Base-by-base conservation (phyloP, 306 rosid species). In the barrel medic (Medicago truncatula) region DNA sequence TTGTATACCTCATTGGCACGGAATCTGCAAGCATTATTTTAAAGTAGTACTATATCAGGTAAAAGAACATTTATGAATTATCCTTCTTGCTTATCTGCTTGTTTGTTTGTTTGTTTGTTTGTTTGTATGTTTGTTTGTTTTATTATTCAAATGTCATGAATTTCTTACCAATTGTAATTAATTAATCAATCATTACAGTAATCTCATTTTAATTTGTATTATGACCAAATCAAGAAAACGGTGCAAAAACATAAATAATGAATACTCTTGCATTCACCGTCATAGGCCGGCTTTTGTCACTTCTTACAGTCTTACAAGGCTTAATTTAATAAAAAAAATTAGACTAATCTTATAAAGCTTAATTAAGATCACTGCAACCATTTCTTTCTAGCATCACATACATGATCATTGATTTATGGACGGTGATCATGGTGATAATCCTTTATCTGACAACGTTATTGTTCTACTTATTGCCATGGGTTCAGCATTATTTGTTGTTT, bases 401-500 rank as follows among this genome's bases (percentile, higher is more conserved):
- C 73, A 21, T 52, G 44, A 76, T 15, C 44, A 39, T 16, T 69
- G 40, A 25, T 77, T 80, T 15, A 81, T 73, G 86, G 83, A 52
- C 11, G 54, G 60, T 46, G 63, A 73, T 2, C 10, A 65, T 47
- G 52, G 31, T 44, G 15, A 18, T 16, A 1, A 68, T 8, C 41
- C 52, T 21, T 31, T 75, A 10, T 21, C 38, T 11, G 9, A 21
- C 38, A 58, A 58, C 6, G 7, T 84, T 52, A 11, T 67, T 15
- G 36, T 76, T 41, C 17, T 87, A 11, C 85, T 86, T 2, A 15
- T 85, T 5, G 88, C 82, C 17, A 34, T 87, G 49, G 88, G 91
- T 63, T 81, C 87, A 9, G 86, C 86, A 46, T 85, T 82, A 23
- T 47, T 89, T 10, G 63, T 87, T 44, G 76, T 86, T 73, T 79